Conservation (phyloP, 179 eudicot genomes). For the Corrigiola litoralis region DNA sequence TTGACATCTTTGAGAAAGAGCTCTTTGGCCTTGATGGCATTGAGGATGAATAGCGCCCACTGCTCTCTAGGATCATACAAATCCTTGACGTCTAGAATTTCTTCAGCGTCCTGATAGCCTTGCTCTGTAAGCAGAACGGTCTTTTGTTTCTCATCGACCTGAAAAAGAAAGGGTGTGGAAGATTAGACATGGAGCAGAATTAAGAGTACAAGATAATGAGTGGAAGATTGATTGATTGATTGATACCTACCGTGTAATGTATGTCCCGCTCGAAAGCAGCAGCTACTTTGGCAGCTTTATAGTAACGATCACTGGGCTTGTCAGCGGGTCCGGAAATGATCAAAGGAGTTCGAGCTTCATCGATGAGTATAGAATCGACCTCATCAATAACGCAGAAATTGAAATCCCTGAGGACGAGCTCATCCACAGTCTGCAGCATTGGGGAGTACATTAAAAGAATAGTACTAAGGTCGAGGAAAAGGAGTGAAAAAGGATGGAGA, state of each 20-base stretch:
- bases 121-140: slow-evolving; percentile 84
- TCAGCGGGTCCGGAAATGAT: slow-evolving; percentile 99
- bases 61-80: slow-evolving; percentile 97
- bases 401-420: slow-evolving; percentile 85
- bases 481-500: slow-evolving; percentile 7
- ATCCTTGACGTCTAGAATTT: slow-evolving; percentile 87
- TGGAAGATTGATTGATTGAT: no score
- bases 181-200: no score
- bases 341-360: slow-evolving; percentile 98
- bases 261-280: slow-evolving; percentile 89
- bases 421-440: slow-evolving; percentile 74
- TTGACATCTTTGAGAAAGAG: slow-evolving; percentile 93
- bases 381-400: slow-evolving; percentile 95
- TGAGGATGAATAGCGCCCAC: slow-evolving; percentile 88
- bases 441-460: slow-evolving; percentile 20
- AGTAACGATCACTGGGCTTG: slow-evolving; percentile 95
- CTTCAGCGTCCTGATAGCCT: slow-evolving; percentile 99
- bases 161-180: slow-evolving; percentile 24
- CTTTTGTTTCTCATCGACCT: slow-evolving; percentile 99
- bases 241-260: slow-evolving; percentile 74
- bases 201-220: no score
- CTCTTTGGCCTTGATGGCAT: slow-evolving; percentile 97
- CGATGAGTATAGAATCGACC: slow-evolving; percentile 97
- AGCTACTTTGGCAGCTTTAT: slow-evolving; percentile 98
- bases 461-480: neutral